phyloP scores from a whole-genome alignment of 164 flowering plant genomes.

The Piper longum region DNA sequence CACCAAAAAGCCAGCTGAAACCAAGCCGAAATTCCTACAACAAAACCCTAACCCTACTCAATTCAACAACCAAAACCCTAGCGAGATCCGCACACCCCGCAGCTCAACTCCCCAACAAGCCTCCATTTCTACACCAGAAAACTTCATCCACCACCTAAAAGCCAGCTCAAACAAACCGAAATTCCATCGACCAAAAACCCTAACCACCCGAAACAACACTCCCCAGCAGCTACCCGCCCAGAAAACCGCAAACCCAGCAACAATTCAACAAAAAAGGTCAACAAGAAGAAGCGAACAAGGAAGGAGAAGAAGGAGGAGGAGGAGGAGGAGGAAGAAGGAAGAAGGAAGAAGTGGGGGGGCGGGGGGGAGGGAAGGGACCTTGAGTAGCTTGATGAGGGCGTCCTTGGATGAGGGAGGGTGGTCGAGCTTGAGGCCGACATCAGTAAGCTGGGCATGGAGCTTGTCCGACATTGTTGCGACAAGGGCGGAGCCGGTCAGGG shows the following conservation, averaged over 20 bases:
- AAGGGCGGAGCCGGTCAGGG: background rate
- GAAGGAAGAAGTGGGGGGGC: background rate
- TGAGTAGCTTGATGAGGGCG: slow-evolving; percentile 60
- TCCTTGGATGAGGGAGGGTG: slow-evolving; percentile 61
- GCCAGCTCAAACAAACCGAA: background rate
- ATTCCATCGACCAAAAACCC: background rate
- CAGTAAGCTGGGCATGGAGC: slow-evolving; percentile 53
- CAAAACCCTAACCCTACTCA: no score
- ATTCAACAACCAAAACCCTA: no score
- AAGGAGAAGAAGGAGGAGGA: background rate
- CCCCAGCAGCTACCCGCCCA: background rate
- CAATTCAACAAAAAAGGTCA: background rate
- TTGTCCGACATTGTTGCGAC: slow-evolving; percentile 36
- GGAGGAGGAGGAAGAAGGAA: background rate
- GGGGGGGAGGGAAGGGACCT: slow-evolving; percentile 27
- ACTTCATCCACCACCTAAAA: background rate
- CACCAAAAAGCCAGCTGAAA: no score
- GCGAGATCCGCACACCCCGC: no score
- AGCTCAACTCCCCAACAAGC: no score
- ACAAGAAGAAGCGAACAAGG: background rate
- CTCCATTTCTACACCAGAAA: background rate
- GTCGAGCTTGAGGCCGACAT: slow-evolving; percentile 79
- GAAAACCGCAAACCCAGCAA: background rate
- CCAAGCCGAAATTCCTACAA: no score
- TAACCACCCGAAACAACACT: background rate